phyloP scores from a whole-genome alignment of 805 yeast genomes.

The Starmerella sp. region DNA sequence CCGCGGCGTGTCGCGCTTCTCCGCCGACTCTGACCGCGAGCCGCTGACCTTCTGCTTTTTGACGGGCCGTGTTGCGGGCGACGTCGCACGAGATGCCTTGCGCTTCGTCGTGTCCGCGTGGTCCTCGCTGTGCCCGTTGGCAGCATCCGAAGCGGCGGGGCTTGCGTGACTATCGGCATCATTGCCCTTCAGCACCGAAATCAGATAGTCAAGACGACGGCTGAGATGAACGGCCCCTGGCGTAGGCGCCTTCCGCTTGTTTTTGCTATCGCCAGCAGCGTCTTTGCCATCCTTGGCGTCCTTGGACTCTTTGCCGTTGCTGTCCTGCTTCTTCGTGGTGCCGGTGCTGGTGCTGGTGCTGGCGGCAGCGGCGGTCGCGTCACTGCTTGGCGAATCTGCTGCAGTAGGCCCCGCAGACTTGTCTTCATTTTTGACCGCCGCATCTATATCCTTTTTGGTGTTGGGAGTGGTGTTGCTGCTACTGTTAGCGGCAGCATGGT shows the following conservation, averaged over 20 bases:
- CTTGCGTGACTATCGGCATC: not conserved
- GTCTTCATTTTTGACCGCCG: too few relatives aligned
- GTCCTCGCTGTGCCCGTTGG: slow-evolving; percentile 4
- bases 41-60: slow-evolving; percentile 13
- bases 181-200: slow-evolving; percentile 56
- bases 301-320: slow-evolving; percentile 10
- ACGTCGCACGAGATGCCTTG: slow-evolving; percentile 9
- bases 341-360: too few relatives aligned
- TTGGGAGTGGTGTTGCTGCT: not conserved
- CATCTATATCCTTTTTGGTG: not conserved
- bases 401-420: not conserved
- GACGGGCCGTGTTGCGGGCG: slow-evolving; percentile 14
- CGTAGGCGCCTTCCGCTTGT: slow-evolving; percentile 27
- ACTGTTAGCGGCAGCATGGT: not conserved
- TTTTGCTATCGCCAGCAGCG: not conserved
- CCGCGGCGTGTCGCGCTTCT: slow-evolving; percentile 6
- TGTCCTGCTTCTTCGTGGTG: not conserved
- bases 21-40: slow-evolving; percentile 3
- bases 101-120: slow-evolving; percentile 8
- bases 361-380: not conserved
- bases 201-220: slow-evolving; percentile 80
- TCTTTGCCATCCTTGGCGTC: slow-evolving; percentile 2
- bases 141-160: slow-evolving; percentile 9
- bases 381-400: not conserved
- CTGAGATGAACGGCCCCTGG: slow-evolving; percentile 90